Evolutionary conservation across 2,329 filamentous ascomycete species (phyloP).

Genomic region (Decorospora gaudefroyi): DNA sequence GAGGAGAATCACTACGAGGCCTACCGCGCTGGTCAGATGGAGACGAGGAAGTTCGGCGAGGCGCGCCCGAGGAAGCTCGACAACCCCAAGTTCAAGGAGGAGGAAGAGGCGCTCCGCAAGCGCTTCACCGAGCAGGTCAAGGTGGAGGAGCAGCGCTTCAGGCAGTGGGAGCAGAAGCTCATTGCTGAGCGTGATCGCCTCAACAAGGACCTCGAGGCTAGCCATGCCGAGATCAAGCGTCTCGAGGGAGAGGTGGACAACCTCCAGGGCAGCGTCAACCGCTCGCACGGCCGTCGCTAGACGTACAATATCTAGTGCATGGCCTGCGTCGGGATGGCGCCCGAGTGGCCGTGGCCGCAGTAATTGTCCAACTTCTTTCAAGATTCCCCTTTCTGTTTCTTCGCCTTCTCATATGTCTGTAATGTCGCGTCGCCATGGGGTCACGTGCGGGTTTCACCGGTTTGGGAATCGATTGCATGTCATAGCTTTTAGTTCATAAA

Average conservation of each 20-base stretch:
- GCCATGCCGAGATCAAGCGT: conserved; percentile 87
- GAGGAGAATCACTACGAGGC: conserved; percentile 99
- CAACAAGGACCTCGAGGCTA: conserved; percentile 99
- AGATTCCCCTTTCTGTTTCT: conserved; percentile 46
- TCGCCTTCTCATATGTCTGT: conserved; percentile 47
- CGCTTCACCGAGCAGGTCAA: conserved; percentile 99
- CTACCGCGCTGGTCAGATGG: conserved; percentile 99
- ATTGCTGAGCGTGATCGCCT: conserved; percentile 97
- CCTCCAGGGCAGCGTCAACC: conserved; percentile 86
- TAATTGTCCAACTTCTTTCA: conserved; percentile 36
- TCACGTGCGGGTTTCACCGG: conserved; percentile 7
- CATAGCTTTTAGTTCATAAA: conserved; percentile 27
- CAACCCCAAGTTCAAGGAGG: conserved; percentile 99
- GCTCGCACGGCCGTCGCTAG: conserved; percentile 91
- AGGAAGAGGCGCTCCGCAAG: conserved; percentile 97
- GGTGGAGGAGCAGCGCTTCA: conserved; percentile 98
- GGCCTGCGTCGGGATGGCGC: conserved; percentile 5
- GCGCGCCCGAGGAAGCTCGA: conserved; percentile 95
- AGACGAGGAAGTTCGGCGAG: conserved; percentile 99
- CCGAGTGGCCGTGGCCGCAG: conserved; percentile 14
- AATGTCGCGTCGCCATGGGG: conserved; percentile 45
- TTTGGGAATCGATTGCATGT: conserved; percentile 18
- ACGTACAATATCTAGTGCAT: background rate
- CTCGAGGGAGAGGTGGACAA: conserved; percentile 89
- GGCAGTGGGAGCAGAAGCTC: conserved; percentile 99